Conservation (phyloP, 768 basidiomycete species). For the Rhodocollybia butyracea region DNA sequence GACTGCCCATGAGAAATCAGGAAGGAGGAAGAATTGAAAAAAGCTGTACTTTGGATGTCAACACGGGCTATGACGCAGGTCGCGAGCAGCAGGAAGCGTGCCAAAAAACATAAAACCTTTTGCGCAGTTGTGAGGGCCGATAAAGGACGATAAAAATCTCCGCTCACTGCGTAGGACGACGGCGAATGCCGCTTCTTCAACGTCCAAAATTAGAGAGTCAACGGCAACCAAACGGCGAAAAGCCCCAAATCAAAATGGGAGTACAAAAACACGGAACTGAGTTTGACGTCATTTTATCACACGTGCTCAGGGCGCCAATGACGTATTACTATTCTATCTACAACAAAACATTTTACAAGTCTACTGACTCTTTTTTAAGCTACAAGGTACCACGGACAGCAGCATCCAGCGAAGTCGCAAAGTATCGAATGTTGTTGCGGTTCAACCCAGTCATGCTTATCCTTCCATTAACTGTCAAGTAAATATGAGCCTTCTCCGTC, state of each 20-base stretch:
- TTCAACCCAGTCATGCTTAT: slow-evolving; percentile 96
- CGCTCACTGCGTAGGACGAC: slow-evolving; percentile 2
- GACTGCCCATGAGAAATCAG: slow-evolving; percentile 14
- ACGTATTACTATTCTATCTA: no score
- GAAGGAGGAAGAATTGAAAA: background rate
- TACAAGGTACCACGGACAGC: slow-evolving; percentile 45
- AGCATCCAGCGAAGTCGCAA: slow-evolving; percentile 68
- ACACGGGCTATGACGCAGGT: slow-evolving; percentile 16
- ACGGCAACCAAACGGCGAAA: background rate
- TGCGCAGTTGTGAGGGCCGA: background rate
- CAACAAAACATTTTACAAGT: background rate
- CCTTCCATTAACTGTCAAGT: slow-evolving; percentile 82
- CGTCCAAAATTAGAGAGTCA: background rate
- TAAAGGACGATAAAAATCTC: background rate
- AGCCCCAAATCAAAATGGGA: background rate
- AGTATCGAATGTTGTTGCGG: slow-evolving; percentile 69
- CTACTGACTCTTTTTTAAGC: slow-evolving; percentile 13
- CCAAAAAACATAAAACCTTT: slow-evolving; percentile 13
- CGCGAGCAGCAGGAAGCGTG: slow-evolving; percentile 2
- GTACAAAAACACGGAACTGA: background rate
- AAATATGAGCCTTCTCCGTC: slow-evolving; percentile 73
- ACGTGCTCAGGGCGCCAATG: background rate
- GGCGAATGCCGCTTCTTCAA: background rate
- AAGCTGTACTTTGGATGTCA: slow-evolving; percentile 12
- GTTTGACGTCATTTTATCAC: background rate